Evolutionary conservation across 306 rosid genomes (phyloP), one percentile per base, ranked within the genome.

Genomic region (Cucurbita maxima): DNA sequence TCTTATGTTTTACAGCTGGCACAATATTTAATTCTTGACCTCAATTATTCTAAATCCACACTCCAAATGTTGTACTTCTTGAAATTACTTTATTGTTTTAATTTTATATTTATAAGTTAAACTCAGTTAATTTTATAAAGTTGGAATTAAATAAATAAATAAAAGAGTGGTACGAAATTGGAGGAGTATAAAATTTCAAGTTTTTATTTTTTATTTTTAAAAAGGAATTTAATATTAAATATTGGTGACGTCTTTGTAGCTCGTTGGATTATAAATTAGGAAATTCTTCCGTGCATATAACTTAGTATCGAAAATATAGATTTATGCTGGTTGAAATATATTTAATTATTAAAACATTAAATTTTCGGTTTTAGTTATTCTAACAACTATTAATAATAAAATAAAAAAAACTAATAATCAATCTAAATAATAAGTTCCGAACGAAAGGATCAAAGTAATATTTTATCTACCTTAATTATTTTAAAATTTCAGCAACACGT

Each of bases 1-100:
- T 61, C 68, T 37, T 61, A 61, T 61, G 20, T 61, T 61, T 36
- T 60, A 60, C 68, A 60, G 68, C 15, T 60, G 68, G 68, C 47
- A 36, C 12, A 60, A 60, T 60, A 60, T 34, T 60, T 36, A 36
- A 60, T 60, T 60, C 45, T 37, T 15, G 22, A 60, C 22, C 6
- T 18, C 68, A 15, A 60, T 60, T 60, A 36, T 60, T 60, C 8
- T 14, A 7, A 15, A 60, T 36, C 3, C 68, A 20, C 3, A 37
- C 41, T 37, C 37, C 67, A 14, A 58, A 60, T 6, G 36, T 36
- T 20, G 11, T 36, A 52, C 56, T 4, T 5, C 19, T 12, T 58
- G 18, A 58, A 58, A 58, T 58, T 58, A 58, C 0, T 58, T 58
- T 58, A 58, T 5, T 58, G 7, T 60, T 36, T 59, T 14, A 60